Conservation (phyloP, 1,284 basidiomycete genomes). For the Trametes pubescens region DNA sequence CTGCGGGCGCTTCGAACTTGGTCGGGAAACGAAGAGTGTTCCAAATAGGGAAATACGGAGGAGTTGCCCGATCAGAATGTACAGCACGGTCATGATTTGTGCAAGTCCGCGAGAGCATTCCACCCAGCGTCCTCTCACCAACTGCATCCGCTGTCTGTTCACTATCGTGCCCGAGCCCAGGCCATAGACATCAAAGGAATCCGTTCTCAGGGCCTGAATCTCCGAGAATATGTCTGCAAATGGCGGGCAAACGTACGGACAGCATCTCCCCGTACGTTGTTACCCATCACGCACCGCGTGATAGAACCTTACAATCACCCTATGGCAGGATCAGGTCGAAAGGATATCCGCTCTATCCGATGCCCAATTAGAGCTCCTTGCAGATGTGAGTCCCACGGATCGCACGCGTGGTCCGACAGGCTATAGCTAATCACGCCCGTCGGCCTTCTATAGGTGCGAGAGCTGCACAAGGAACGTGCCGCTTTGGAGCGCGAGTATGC, state of each 20-base stretch:
- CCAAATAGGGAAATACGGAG: slow-evolving; percentile 8
- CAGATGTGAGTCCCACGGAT: slow-evolving; percentile 57
- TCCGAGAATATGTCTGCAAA: slow-evolving; percentile 22
- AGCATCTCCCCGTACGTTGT: slow-evolving; percentile 39
- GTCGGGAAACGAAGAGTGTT: slow-evolving; percentile 7
- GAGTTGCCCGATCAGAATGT: slow-evolving; percentile 19
- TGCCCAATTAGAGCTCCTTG: slow-evolving; percentile 67
- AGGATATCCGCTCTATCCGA: slow-evolving; percentile 55
- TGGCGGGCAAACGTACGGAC: slow-evolving; percentile 39
- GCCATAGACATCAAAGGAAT: not conserved
- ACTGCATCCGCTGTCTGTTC: not conserved
- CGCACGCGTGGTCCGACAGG: not conserved
- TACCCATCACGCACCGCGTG: slow-evolving; percentile 17
- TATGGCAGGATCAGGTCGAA: slow-evolving; percentile 50
- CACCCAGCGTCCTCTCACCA: not conserved
- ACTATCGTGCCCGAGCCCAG: not conserved
- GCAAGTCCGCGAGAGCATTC: slow-evolving; percentile 3
- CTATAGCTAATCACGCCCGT: slow-evolving; percentile 4
- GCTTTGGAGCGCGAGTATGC: slow-evolving; percentile 81
- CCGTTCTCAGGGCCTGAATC: not conserved
- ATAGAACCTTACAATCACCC: slow-evolving; percentile 16
- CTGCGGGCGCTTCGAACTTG: slow-evolving; percentile 8
- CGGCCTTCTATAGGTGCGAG: slow-evolving; percentile 60
- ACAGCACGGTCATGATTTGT: slow-evolving; percentile 13
- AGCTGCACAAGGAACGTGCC: slow-evolving; percentile 71